A percentile compares a stretch with the other conserved stretches of the same genome.
phyloP scores from a whole-genome alignment of 208 protist genomes.

The Entamoeba invadens region DNA sequence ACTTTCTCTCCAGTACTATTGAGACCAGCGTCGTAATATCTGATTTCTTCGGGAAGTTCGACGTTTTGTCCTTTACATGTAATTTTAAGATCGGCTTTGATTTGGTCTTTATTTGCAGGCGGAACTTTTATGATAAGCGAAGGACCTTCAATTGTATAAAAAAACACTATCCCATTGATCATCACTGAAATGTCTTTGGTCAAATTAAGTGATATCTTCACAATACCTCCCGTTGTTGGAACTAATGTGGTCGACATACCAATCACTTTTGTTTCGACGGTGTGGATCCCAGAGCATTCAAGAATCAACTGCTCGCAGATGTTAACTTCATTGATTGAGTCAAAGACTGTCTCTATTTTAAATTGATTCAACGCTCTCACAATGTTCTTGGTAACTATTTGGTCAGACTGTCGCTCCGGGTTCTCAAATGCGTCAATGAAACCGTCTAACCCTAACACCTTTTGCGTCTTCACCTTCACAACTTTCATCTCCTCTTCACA shows the following conservation, averaged over 20 bases:
- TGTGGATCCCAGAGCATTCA: background rate
- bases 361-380: background rate
- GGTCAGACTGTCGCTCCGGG: background rate
- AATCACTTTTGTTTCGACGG: background rate
- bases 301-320: background rate
- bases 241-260: background rate
- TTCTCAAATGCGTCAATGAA: background rate
- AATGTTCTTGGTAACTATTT: background rate
- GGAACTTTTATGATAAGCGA: background rate
- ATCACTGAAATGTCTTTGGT: background rate
- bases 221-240: background rate
- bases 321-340: background rate
- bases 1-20: background rate
- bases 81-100: background rate
- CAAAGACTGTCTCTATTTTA: background rate
- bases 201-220: background rate
- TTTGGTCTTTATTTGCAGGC: background rate
- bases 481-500: background rate
- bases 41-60: background rate
- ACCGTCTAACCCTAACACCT: background rate
- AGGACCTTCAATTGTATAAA: background rate
- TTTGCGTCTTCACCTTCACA: background rate
- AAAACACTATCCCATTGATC: background rate
- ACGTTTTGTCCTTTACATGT: background rate
- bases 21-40: background rate